A percentile compares a stretch with the other conserved stretches of the same genome.
phyloP scores from a whole-genome alignment of 1,284 basidiomycete species.

The Fomitopsis schrenkii region DNA sequence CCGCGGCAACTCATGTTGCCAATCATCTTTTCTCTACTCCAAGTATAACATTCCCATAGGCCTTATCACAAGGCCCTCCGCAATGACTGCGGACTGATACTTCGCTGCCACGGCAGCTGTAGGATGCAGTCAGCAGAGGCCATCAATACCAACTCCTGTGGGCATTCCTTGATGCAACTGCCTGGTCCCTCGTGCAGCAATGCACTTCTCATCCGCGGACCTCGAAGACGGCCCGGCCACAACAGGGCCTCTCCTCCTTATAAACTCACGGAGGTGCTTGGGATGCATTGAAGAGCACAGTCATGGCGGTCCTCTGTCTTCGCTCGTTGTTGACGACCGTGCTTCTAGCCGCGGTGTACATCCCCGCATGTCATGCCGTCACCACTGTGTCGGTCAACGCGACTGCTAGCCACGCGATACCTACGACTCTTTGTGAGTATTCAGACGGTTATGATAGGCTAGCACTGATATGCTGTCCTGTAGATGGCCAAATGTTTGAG shows the following conservation, averaged over 20 bases:
- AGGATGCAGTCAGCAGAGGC: background rate
- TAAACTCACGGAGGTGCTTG: background rate
- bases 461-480: background rate
- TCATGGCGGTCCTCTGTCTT: background rate
- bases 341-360: background rate
- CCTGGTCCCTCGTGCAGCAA: background rate
- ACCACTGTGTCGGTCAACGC: conserved; percentile 19
- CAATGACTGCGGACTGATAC: background rate
- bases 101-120: background rate
- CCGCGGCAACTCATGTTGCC: background rate
- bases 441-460: background rate
- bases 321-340: background rate
- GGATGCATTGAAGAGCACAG: background rate
- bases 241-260: background rate
- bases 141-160: background rate
- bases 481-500: conserved; percentile 39
- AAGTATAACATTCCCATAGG: background rate
- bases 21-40: no score
- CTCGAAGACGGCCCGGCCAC: background rate
- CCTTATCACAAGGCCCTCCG: background rate
- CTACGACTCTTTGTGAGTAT: conserved; percentile 27
- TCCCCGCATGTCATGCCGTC: conserved; percentile 14
- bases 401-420: conserved; percentile 21
- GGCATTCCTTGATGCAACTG: background rate
- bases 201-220: background rate